phyloP scores from a whole-genome alignment of 2,329 filamentous ascomycete genomes.

The Rhynchosporium agropyri region DNA sequence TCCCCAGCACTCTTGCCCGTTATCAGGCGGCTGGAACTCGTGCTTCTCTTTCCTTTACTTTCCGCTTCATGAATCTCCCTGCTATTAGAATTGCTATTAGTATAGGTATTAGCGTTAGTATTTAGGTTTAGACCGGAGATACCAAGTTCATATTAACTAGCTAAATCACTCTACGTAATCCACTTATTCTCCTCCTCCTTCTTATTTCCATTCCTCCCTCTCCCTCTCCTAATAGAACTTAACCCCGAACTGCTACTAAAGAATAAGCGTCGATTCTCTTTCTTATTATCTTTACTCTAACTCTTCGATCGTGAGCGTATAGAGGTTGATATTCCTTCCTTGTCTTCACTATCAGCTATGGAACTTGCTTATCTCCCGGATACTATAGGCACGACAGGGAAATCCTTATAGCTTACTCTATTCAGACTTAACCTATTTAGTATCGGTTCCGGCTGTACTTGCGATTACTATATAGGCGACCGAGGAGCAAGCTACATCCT shows the following conservation, averaged over 20 bases:
- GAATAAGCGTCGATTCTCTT: conserved; percentile 33
- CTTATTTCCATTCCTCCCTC: neutral
- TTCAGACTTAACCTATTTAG: conserved; percentile 13
- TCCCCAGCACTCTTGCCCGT: conserved; percentile 27
- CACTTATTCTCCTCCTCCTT: conserved; percentile 29
- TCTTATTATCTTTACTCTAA: conserved; percentile 31
- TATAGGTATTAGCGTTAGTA: neutral
- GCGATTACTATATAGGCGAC: conserved; percentile 1
- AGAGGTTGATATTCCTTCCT: conserved; percentile 2
- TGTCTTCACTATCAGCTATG: neutral
- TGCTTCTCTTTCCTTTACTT: conserved; percentile 23
- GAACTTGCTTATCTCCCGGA: neutral
- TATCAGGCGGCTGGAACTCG: conserved; percentile 29
- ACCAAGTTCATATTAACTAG: conserved; percentile 7
- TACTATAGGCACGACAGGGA: neutral
- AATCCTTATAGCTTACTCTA: conserved; percentile 3
- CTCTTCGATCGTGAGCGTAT: conserved; percentile 9
- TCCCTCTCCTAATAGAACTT: conserved; percentile 15
- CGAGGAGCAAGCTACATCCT: neutral
- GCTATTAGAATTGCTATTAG: too few relatives aligned
- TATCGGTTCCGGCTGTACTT: conserved; percentile 12
- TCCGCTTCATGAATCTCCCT: too few relatives aligned
- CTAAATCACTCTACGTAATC: conserved; percentile 45
- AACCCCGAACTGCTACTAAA: conserved; percentile 20
- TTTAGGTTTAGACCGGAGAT: neutral